Percentiles rank a stretch among this genome's conserved stretches.
Conservation (phyloP, 345 rosid genomes). For the Combretum micranthum region DNA sequence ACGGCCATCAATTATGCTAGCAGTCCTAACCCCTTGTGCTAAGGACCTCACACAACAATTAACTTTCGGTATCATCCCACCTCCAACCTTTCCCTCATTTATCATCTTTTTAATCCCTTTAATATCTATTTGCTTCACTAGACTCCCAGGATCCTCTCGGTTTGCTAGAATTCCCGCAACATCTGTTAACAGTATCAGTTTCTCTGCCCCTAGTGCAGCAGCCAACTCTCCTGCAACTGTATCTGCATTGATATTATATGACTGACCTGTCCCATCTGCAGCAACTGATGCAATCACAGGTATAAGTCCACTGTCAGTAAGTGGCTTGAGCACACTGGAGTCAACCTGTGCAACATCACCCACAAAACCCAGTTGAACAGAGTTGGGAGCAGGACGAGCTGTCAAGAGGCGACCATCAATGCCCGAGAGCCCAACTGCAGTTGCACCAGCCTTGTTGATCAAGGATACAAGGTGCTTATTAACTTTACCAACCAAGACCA, state of each 20-base stretch:
- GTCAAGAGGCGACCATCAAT: constrained; percentile 82
- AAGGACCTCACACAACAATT: constrained; percentile 77
- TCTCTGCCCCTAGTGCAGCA: constrained; percentile 90
- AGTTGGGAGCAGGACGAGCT: constrained; percentile 66
- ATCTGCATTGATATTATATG: constrained; percentile 89
- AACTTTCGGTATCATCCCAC: constrained; percentile 96
- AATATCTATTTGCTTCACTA: constrained; percentile 81
- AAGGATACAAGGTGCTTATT: constrained; percentile 75
- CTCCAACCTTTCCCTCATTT: constrained; percentile 61
- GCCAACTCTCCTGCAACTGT: constrained; percentile 94
- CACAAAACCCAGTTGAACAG: constrained; percentile 68
- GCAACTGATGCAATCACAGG: constrained; percentile 95
- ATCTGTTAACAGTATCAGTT: constrained; percentile 75
- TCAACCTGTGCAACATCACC: constrained; percentile 81
- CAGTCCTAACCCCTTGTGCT: constrained; percentile 84
- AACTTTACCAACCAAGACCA: constrained; percentile 87
- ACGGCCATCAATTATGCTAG: constrained; percentile 89
- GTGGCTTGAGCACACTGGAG: constrained; percentile 45
- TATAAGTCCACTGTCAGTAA: constrained; percentile 51
- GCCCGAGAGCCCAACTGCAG: constrained; percentile 81
- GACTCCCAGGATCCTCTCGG: constrained; percentile 50
- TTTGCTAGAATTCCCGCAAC: constrained; percentile 76
- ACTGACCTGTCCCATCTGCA: constrained; percentile 61
- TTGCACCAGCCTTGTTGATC: constrained; percentile 77
- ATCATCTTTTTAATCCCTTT: constrained; percentile 82